Conservation (phyloP, 2,329 filamentous ascomycete species). For the Claviceps humidiphila region DNA sequence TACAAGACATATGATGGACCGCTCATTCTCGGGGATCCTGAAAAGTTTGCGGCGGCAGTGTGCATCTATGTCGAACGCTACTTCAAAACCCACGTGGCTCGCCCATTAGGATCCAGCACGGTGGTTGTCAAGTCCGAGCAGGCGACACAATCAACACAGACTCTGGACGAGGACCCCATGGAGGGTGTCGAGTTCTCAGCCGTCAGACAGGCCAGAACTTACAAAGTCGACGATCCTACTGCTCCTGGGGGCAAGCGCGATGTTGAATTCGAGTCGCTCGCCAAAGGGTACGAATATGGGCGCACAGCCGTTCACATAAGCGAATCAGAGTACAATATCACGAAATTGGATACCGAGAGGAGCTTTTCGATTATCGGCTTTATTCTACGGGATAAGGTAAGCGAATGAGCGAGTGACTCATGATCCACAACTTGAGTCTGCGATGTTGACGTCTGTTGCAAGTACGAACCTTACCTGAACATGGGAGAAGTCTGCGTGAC, state of each 20-base stretch:
- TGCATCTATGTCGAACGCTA: conserved; percentile 83
- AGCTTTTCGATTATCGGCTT: conserved; percentile 80
- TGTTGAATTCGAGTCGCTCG: conserved; percentile 67
- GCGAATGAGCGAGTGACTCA: conserved; percentile 11
- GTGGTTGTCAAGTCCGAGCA: conserved; percentile 49
- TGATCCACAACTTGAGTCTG: not conserved
- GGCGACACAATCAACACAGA: conserved; percentile 37
- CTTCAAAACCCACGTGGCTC: conserved; percentile 69
- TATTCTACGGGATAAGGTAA: conserved; percentile 55
- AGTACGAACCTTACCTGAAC: conserved; percentile 75
- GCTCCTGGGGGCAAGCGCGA: conserved; percentile 69
- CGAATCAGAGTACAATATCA: conserved; percentile 74
- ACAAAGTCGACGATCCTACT: conserved; percentile 64
- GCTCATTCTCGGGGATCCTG: conserved; percentile 65
- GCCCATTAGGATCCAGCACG: conserved; percentile 60
- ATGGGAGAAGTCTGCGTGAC: conserved; percentile 73
- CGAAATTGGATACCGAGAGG: conserved; percentile 67
- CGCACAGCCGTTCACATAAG: conserved; percentile 82
- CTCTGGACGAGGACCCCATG: conserved; percentile 33
- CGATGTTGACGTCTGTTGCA: not conserved
- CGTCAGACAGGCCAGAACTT: conserved; percentile 67
- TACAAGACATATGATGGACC: conserved; percentile 68
- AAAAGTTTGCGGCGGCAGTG: conserved; percentile 60
- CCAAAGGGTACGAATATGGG: conserved; percentile 91
- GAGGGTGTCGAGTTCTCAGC: conserved; percentile 46